Evolutionary conservation across 1,284 basidiomycete genomes (phyloP), one percentile per base, ranked within the genome.

Genomic region (Peniophora sp.): DNA sequence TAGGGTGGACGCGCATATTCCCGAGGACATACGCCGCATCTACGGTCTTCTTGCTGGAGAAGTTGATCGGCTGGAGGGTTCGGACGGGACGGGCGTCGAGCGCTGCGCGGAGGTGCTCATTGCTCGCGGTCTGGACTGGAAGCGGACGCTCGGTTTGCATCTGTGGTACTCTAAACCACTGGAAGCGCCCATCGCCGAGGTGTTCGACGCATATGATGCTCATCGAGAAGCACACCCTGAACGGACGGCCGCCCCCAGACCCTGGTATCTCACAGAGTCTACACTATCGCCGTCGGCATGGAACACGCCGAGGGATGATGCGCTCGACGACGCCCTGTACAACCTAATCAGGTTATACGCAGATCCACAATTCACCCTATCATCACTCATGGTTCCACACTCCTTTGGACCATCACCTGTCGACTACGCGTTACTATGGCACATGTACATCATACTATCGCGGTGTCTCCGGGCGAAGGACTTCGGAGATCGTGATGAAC

Each of bases 111-210:
- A 90, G 51, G 68, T 92, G 18, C 73, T 81, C 49, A 74, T 97
- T n/a, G 76, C 85, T n/a, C 73, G 83, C 49, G 88, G 81, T 1
- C 69, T 98, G 48, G 95, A 97, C 65, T 99, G 97, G 97, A 96
- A 96, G 67, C 83, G 94, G 14, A 85, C 88, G 0, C 90, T 99
- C 60, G 97, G 93, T 1, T 69, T 97, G 45, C 85, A 88, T 57
- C 70, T 99, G 14, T 99, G 97, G 97, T 97, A 88, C 65, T 85
- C 83, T 1, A 76, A 85, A 48, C 74, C 81, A 0, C 78, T 90
- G 60, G 87, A 93, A 52, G 75, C 84, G 1, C 71, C 86, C 2
- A 79, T 94, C 51, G 72, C 78, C 2, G 79, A 86, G 46, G 85
- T 85, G 0, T 83, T 94, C 54, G 68, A 75, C 12, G 71, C 76